phyloP scores from a whole-genome alignment of 768 basidiomycete species.

The Mycena pura region DNA sequence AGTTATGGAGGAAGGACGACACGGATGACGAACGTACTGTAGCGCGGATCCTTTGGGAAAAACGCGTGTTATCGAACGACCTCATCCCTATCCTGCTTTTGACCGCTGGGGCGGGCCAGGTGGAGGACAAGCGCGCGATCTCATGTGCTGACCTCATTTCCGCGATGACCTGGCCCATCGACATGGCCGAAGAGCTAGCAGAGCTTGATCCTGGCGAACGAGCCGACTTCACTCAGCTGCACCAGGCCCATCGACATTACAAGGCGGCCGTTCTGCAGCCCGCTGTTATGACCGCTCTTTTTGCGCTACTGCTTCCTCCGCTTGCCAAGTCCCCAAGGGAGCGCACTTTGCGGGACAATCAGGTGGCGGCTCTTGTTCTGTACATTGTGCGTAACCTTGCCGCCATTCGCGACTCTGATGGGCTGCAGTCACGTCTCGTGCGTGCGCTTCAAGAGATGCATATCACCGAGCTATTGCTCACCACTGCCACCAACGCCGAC shows the following conservation, averaged over 20 bases:
- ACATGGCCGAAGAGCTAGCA: conserved; percentile 91
- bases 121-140: conserved; percentile 85
- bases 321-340: conserved; percentile 74
- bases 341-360: conserved; percentile 78
- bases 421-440: conserved; percentile 23
- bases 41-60: conserved; percentile 89
- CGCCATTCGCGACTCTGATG: conserved; percentile 82
- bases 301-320: conserved; percentile 79
- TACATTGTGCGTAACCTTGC: conserved; percentile 93
- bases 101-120: conserved; percentile 78
- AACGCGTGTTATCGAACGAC: conserved; percentile 87
- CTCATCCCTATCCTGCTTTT: conserved; percentile 83
- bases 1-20: conserved; percentile 95
- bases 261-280: conserved; percentile 80
- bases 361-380: conserved; percentile 87
- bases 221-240: conserved; percentile 88
- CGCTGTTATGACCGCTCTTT: conserved; percentile 72
- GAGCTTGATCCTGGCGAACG: conserved; percentile 84
- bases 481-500: conserved; percentile 80
- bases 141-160: conserved; percentile 89
- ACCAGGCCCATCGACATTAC: conserved; percentile 85
- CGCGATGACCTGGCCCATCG: conserved; percentile 99
- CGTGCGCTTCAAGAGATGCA: conserved; percentile 65
- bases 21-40: conserved; percentile 96
- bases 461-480: conserved; percentile 80